Conservation (phyloP, 2,329 filamentous ascomycete species). For the Alternaria sp. region DNA sequence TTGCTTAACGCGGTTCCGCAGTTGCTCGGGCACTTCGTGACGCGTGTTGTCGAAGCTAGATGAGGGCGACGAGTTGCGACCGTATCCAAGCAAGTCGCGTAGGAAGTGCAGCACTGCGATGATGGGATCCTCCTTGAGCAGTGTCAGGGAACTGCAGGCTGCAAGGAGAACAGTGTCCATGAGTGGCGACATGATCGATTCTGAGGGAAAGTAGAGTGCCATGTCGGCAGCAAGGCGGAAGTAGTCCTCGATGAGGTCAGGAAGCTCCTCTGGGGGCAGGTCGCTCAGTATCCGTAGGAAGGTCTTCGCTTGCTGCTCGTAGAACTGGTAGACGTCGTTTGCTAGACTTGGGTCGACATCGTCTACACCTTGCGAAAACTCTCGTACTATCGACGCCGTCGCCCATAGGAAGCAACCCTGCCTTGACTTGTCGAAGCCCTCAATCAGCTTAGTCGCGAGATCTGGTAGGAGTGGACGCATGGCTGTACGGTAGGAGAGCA, state of each 20-base stretch:
- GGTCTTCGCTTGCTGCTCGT: slow-evolving; percentile 87
- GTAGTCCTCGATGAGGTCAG: slow-evolving; percentile 91
- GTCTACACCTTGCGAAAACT: slow-evolving; percentile 91
- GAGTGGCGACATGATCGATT: slow-evolving; percentile 79
- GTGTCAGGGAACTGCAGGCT: slow-evolving; percentile 80
- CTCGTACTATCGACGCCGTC: slow-evolving; percentile 89
- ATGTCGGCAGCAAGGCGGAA: slow-evolving; percentile 93
- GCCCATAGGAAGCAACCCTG: slow-evolving; percentile 99
- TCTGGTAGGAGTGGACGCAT: slow-evolving; percentile 84
- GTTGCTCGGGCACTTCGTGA: slow-evolving; percentile 68
- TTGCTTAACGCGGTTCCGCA: slow-evolving; percentile 75
- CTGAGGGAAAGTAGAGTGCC: slow-evolving; percentile 87
- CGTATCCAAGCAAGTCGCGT: slow-evolving; percentile 89
- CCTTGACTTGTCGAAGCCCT: slow-evolving; percentile 81
- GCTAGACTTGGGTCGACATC: slow-evolving; percentile 82
- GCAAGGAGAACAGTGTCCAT: slow-evolving; percentile 86
- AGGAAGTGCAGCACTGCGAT: slow-evolving; percentile 91
- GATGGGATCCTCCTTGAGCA: slow-evolving; percentile 91
- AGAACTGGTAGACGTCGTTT: slow-evolving; percentile 90
- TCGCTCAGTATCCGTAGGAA: slow-evolving; percentile 91
- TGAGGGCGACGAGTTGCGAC: slow-evolving; percentile 70
- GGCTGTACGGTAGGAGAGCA: slow-evolving; percentile 90
- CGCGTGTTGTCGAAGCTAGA: slow-evolving; percentile 67
- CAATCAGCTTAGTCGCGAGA: slow-evolving; percentile 86
- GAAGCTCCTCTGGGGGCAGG: slow-evolving; percentile 76